These are phyloP conservation scores for Harrya chromipes DNA, from an alignment of 768 basidiomycete species.

Conservation along the genomic window DNA sequence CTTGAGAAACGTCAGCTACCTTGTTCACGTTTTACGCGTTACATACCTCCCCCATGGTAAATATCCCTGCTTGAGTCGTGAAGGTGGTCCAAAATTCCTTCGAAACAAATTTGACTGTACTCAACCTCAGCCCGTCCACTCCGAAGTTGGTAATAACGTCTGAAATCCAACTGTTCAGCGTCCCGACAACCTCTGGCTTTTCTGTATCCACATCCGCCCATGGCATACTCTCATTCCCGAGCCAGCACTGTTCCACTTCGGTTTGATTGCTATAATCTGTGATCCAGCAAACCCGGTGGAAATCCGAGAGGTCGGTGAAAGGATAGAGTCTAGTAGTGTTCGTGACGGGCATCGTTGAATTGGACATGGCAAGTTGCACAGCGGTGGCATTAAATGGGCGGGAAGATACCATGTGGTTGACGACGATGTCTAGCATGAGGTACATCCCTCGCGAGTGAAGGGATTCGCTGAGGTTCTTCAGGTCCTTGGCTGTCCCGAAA, in stretches of 20 bases:
- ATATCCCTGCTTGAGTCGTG: slow-evolving; percentile 45
- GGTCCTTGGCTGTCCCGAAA: slow-evolving; percentile 51
- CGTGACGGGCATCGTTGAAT: slow-evolving; percentile 7
- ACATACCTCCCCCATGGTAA: slow-evolving; percentile 49
- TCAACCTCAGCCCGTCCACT: slow-evolving; percentile 56
- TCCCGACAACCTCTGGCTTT: slow-evolving; percentile 39
- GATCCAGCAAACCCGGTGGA: slow-evolving; percentile 42
- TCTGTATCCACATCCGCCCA: slow-evolving; percentile 60
- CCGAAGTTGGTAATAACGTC: slow-evolving; percentile 44
- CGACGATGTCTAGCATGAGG: slow-evolving; percentile 61
- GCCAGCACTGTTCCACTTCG: slow-evolving; percentile 56
- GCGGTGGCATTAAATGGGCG: slow-evolving; percentile 25
- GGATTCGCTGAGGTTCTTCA: slow-evolving; percentile 44
- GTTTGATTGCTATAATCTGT: slow-evolving; percentile 45
- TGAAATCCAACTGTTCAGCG: slow-evolving; percentile 47
- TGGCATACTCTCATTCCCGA: slow-evolving; percentile 52
- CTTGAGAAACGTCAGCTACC: slow-evolving; percentile 13
- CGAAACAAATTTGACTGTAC: slow-evolving; percentile 56
- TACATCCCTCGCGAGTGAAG: slow-evolving; percentile 54
- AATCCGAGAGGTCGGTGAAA: slow-evolving; percentile 36
- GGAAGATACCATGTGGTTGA: slow-evolving; percentile 55
- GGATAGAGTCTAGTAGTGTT: slow-evolving; percentile 24
- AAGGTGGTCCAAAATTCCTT: slow-evolving; percentile 56
- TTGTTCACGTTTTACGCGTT: slow-evolving; percentile 28
- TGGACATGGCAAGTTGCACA: slow-evolving; percentile 14